Evolutionary conservation across 2,329 filamentous ascomycete species (phyloP).

Genomic region (Ascochyta rabiei): DNA sequence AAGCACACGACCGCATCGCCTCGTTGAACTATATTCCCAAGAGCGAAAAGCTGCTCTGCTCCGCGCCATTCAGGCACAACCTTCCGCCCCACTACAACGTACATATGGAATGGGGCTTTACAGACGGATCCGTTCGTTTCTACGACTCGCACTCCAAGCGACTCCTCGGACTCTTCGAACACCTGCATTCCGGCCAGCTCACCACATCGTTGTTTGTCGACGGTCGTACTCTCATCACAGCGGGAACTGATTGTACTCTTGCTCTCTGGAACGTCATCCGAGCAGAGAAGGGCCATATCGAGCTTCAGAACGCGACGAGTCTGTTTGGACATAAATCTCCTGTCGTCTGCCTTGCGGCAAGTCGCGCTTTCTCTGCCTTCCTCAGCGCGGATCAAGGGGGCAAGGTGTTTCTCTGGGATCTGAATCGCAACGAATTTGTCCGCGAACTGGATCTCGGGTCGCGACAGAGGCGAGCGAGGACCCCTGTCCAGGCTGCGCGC

Average conservation of each 20-base stretch:
- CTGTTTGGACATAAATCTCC: conserved; percentile 90
- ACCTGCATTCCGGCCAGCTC: conserved; percentile 89
- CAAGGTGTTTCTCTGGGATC: conserved; percentile 87
- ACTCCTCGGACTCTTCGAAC: conserved; percentile 87
- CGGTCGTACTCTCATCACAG: conserved; percentile 87
- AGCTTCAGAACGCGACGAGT: conserved; percentile 77
- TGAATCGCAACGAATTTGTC: conserved; percentile 88
- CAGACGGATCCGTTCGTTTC: conserved; percentile 90
- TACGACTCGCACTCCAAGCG: conserved; percentile 83
- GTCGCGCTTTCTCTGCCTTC: conserved; percentile 85
- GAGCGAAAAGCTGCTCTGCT: conserved; percentile 81
- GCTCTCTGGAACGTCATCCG: conserved; percentile 78
- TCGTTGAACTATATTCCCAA: conserved; percentile 80
- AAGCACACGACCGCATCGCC: conserved; percentile 78
- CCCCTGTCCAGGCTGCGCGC: conserved; percentile 69
- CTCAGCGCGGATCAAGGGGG: conserved; percentile 84
- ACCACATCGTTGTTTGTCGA: conserved; percentile 85
- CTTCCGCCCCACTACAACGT: conserved; percentile 86
- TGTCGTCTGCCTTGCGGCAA: conserved; percentile 81
- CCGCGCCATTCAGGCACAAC: conserved; percentile 83
- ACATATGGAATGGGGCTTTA: conserved; percentile 94
- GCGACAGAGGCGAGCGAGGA: conserved; percentile 28
- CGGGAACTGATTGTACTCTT: conserved; percentile 89
- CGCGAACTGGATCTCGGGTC: conserved; percentile 65
- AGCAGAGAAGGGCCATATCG: conserved; percentile 67